Evolutionary conservation across 1,139 yeast species (phyloP).

Genomic region (Suzukiozyma palmioleophila): DNA sequence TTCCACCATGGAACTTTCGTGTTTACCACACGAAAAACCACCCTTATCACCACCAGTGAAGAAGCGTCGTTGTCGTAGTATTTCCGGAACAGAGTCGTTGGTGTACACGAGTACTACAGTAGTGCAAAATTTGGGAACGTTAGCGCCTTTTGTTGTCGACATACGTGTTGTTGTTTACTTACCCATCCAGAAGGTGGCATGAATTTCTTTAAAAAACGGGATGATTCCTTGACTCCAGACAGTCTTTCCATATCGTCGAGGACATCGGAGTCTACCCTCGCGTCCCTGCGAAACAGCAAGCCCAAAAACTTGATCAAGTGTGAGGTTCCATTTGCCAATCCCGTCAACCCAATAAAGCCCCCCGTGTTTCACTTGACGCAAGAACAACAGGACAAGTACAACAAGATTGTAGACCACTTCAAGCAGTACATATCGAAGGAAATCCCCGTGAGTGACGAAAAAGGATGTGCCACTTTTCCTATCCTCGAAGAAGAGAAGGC

Average conservation of each 20-base stretch:
- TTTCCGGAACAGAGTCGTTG: neutral
- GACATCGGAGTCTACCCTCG: slow-evolving; percentile 11
- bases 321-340: slow-evolving; percentile 38
- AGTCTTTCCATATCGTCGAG: slow-evolving; percentile 14
- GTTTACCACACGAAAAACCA: too few relatives aligned
- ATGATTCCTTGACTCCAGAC: slow-evolving; percentile 8
- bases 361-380: slow-evolving; percentile 26
- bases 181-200: slow-evolving; percentile 1
- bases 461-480: slow-evolving; percentile 18
- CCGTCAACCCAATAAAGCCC: slow-evolving; percentile 30
- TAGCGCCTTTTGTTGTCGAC: neutral
- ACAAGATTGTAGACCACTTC: slow-evolving; percentile 22
- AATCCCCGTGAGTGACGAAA: slow-evolving; percentile 20
- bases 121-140: neutral
- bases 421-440: slow-evolving; percentile 16
- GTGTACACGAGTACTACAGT: neutral
- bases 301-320: slow-evolving; percentile 25
- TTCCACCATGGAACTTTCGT: too few relatives aligned
- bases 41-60: too few relatives aligned
- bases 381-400: slow-evolving; percentile 27
- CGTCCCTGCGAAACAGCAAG: slow-evolving; percentile 4
- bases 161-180: neutral
- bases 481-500: slow-evolving; percentile 60
- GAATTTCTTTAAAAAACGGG: slow-evolving; percentile 19
- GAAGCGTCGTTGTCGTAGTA: too few relatives aligned